These are phyloP conservation scores for Phaeodactylum tricornutum DNA, from an alignment of 108 stramenopile species.

Conservation along the genomic window DNA sequence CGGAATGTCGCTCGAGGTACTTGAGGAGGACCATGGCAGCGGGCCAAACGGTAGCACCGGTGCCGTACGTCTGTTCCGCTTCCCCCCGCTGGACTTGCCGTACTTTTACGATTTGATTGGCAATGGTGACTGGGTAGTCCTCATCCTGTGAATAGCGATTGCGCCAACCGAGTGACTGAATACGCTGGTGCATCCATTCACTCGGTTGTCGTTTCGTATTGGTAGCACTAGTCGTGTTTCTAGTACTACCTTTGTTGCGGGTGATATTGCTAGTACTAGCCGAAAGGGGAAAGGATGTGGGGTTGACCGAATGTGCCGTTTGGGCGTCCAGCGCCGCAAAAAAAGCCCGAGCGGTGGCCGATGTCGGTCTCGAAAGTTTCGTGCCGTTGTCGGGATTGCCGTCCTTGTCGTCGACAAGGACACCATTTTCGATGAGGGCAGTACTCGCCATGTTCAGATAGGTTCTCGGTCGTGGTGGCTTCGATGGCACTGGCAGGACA, in stretches of 20 bases:
- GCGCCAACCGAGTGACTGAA: slow-evolving; percentile 51
- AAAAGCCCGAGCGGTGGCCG: slow-evolving; percentile 48
- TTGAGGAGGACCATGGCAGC: slow-evolving; percentile 77
- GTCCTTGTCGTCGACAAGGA: no score
- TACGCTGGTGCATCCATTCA: slow-evolving; percentile 10
- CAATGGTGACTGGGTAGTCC: slow-evolving; percentile 36
- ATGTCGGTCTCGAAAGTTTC: slow-evolving; percentile 12
- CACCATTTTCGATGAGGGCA: no score
- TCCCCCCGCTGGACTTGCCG: slow-evolving; percentile 72
- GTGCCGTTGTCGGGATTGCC: not conserved
- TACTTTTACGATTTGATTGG: slow-evolving; percentile 17
- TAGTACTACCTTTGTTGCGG: no score
- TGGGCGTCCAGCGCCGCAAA: slow-evolving; percentile 43
- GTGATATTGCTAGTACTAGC: no score
- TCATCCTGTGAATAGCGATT: slow-evolving; percentile 59
- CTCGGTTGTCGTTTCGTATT: not conserved
- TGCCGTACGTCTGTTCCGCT: slow-evolving; percentile 78
- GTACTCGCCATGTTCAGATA: no score
- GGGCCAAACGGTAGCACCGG: slow-evolving; percentile 89
- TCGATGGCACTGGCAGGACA: no score
- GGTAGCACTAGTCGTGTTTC: not conserved
- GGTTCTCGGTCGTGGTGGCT: no score
- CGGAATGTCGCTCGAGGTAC: slow-evolving; percentile 48
- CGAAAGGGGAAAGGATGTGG: no score
- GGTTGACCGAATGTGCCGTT: not conserved